These are phyloP conservation scores for Teratosphaeria pseudoeucalypti DNA, from an alignment of 2,329 filamentous ascomycete species.

Conservation along the genomic window DNA sequence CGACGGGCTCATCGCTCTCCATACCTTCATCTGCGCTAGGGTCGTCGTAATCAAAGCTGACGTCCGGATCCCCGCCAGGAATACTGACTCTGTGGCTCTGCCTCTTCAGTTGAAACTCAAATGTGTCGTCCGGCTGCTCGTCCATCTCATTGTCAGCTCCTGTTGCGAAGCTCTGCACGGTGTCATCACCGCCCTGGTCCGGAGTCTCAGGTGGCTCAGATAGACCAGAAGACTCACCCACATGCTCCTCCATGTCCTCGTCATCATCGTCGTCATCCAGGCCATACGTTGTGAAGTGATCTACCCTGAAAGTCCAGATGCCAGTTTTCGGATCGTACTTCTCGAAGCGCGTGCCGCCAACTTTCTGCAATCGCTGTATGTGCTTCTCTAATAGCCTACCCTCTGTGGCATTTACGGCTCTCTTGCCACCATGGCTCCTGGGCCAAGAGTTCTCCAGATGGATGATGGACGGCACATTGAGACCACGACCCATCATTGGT, in stretches of 20 bases:
- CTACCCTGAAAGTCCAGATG: conserved; percentile 84
- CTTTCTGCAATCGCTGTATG: conserved; percentile 66
- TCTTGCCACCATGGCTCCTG: conserved; percentile 52
- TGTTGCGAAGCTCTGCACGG: conserved; percentile 19
- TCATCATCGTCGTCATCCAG: conserved; percentile 61
- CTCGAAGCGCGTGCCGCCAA: conserved; percentile 71
- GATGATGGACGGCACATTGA: conserved; percentile 85
- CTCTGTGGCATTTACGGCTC: conserved; percentile 43
- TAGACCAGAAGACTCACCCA: conserved; percentile 38
- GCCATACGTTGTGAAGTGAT: conserved; percentile 93
- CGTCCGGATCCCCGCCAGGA: conserved; percentile 46
- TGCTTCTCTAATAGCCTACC: conserved; percentile 69
- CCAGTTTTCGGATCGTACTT: conserved; percentile 70
- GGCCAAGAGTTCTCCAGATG: conserved; percentile 91
- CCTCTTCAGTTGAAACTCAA: conserved; percentile 38
- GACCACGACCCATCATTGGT: conserved; percentile 71
- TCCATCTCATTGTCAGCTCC: conserved; percentile 9
- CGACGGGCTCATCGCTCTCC: conserved; percentile 28
- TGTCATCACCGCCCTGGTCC: conserved; percentile 12
- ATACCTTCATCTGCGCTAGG: conserved; percentile 22
- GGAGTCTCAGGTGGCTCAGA: conserved; percentile 24
- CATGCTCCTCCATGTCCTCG: conserved; percentile 31
- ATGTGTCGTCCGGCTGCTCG: conserved; percentile 38
- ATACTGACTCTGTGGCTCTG: conserved; percentile 42
- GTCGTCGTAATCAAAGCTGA: conserved; percentile 54